Base-by-base conservation (phyloP, 2,329 filamentous ascomycete genomes). In the Epichloe uncinata region DNA sequence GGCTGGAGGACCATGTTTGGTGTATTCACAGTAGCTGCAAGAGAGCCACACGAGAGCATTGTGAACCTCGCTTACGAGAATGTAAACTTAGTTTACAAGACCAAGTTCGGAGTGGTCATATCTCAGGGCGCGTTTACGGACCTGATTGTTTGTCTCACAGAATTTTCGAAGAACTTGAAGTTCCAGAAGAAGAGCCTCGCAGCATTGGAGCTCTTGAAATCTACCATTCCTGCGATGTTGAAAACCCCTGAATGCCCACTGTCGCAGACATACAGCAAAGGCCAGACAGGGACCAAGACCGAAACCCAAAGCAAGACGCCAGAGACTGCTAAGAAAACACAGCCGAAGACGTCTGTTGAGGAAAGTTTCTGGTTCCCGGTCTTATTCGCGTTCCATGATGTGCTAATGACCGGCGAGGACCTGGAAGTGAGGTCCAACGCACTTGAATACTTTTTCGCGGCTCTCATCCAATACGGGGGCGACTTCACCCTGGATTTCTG, bases 1-100 rank as follows among this genome's bases (percentile, higher is more conserved):
- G 93, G 93, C 5, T 99, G 93, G 93, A 85, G 93, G 63, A 97
- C 94, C 18, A 98, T 99, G 91, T 97, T 99, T 67, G 93, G 91
- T 4, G 91, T 96, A 33, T 98, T 98, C 63, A 96, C 91, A 1
- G 89, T 97, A 37, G 93, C 94, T 30, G 93, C 94, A 18, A 78
- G 85, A 53, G 94, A 97, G 62, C 87, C 86, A n/a, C 90, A 95
- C 63, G 93, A 98, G 71, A 84, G 82, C 54, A 96, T 99, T 56
- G 93, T 98, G 53, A 96, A 90, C 60, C 81, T 98, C 60, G 90
- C 94, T 0, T 98, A 94, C 62, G 93, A 98, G 60, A 95, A 96
- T 63, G 91, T 98, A 48, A 88, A 85, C 30, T 87, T 95, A 55
- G 87, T 98, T 16, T 98, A 97, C 73, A 94, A 87, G 66, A 90